Conservation (phyloP, 1,139 yeast species). For the Suhomyces chickasaworum region DNA sequence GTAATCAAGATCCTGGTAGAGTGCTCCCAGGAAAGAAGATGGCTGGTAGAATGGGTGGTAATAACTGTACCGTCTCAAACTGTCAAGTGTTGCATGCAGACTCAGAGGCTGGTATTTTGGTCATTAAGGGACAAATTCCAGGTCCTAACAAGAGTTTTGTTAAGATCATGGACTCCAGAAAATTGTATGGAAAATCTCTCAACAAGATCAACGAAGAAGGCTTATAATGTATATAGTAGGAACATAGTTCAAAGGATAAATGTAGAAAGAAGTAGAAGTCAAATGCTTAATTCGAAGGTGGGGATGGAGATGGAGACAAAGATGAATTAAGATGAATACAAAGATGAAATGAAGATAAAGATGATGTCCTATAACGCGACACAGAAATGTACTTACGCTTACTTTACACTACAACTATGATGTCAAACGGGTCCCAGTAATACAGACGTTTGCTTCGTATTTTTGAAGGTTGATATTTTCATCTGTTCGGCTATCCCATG, state of each 20-base stretch:
- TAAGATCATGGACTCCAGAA: slow-evolving; percentile 73
- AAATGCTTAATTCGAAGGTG: too few relatives aligned
- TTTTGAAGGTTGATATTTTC: too few relatives aligned
- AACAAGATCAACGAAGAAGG: slow-evolving; percentile 13
- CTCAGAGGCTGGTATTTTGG: slow-evolving; percentile 75
- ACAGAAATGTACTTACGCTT: too few relatives aligned
- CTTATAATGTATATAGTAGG: slow-evolving; percentile 6
- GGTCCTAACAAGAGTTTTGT: slow-evolving; percentile 83
- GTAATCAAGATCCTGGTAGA: slow-evolving; percentile 93
- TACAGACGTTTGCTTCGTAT: too few relatives aligned
- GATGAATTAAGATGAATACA: too few relatives aligned
- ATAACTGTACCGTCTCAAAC: slow-evolving; percentile 73
- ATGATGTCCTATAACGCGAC: too few relatives aligned
- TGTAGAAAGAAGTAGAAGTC: background rate
- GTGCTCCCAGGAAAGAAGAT: slow-evolving; percentile 95
- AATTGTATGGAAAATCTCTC: slow-evolving; percentile 42
- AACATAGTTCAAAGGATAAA: slow-evolving; percentile 1
- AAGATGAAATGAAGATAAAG: too few relatives aligned
- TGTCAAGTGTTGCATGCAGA: slow-evolving; percentile 76
- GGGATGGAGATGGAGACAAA: too few relatives aligned
- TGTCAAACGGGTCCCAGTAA: too few relatives aligned
- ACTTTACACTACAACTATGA: too few relatives aligned
- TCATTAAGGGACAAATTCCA: slow-evolving; percentile 88
- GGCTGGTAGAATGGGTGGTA: slow-evolving; percentile 97
- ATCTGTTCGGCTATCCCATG: too few relatives aligned